Evolutionary conservation across 163 green algal species (phyloP).

Genomic region (Chloromonas sp.): DNA sequence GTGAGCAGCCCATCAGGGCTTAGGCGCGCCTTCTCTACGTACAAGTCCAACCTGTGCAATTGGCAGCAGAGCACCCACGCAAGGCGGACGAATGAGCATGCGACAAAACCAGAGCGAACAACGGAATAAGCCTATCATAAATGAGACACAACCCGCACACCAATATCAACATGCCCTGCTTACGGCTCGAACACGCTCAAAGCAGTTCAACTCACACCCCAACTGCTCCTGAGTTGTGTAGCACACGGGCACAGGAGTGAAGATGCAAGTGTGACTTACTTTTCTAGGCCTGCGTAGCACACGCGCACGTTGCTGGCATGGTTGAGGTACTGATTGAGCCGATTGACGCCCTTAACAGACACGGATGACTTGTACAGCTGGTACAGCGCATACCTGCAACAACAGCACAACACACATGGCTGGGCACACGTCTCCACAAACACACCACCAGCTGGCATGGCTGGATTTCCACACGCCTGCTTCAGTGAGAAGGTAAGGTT

Average conservation of each 20-base stretch:
- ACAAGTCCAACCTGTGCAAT: slow-evolving; percentile 16
- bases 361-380: slow-evolving; percentile 28
- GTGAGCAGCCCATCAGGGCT: slow-evolving; percentile 10
- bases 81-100: no score
- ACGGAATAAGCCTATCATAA: not conserved
- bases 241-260: no score
- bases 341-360: slow-evolving; percentile 5
- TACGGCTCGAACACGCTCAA: no score
- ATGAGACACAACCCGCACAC: not conserved
- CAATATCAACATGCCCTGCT: no score
- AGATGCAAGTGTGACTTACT: slow-evolving; percentile 3
- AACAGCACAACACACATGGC: slow-evolving; percentile 1
- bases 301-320: slow-evolving; percentile 14
- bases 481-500: not conserved
- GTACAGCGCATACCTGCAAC: slow-evolving; percentile 30
- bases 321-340: slow-evolving; percentile 28
- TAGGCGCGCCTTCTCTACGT: not conserved
- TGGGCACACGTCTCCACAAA: not conserved
- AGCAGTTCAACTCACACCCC: no score
- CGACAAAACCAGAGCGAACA: no score
- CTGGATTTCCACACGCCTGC: not conserved
- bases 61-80: no score
- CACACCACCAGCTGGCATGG: not conserved
- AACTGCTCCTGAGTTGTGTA: no score
- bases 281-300: slow-evolving; percentile 11